phyloP scores from a whole-genome alignment of 2,329 filamentous ascomycete genomes.

The Fusarium sp. region DNA sequence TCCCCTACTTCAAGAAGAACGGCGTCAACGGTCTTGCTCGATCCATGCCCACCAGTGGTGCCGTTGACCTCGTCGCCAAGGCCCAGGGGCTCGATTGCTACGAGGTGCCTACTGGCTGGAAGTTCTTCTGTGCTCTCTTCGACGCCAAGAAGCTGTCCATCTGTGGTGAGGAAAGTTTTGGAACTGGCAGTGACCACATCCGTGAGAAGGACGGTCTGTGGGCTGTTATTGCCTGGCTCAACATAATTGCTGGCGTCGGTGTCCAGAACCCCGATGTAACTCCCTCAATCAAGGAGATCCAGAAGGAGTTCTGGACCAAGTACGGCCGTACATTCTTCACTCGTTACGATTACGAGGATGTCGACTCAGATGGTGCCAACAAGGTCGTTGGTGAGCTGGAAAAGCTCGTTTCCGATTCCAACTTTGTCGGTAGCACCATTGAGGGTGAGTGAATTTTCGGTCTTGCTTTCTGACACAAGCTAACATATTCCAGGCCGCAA shows the following conservation, averaged over 20 bases:
- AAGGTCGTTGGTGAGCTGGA: slow-evolving; percentile 86
- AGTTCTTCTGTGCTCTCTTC: slow-evolving; percentile 97
- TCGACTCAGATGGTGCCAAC: slow-evolving; percentile 88
- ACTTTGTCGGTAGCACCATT: slow-evolving; percentile 84
- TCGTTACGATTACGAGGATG: slow-evolving; percentile 97
- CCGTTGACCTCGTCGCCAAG: slow-evolving; percentile 95
- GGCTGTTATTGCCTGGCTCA: slow-evolving; percentile 97
- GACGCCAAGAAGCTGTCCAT: slow-evolving; percentile 97
- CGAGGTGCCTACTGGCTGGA: slow-evolving; percentile 98
- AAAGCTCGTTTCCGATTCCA: slow-evolving; percentile 75
- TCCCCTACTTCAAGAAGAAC: slow-evolving; percentile 98
- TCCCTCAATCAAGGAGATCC: slow-evolving; percentile 94
- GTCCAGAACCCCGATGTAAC: slow-evolving; percentile 80
- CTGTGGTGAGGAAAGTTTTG: slow-evolving; percentile 98
- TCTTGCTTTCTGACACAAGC: slow-evolving; percentile 2
- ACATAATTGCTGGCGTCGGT: slow-evolving; percentile 95
- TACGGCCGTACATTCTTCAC: slow-evolving; percentile 99
- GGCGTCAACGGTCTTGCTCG: slow-evolving; percentile 94
- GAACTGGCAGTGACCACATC: slow-evolving; percentile 98
- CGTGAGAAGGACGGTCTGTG: slow-evolving; percentile 99
- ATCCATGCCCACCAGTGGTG: slow-evolving; percentile 96
- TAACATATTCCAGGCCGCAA: slow-evolving; percentile 68
- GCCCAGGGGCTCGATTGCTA: slow-evolving; percentile 91
- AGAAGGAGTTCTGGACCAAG: slow-evolving; percentile 94
- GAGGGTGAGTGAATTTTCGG: slow-evolving; percentile 60